Conservation (phyloP, 192 early-diverging fungal species). For the Linnemannia zychae region DNA sequence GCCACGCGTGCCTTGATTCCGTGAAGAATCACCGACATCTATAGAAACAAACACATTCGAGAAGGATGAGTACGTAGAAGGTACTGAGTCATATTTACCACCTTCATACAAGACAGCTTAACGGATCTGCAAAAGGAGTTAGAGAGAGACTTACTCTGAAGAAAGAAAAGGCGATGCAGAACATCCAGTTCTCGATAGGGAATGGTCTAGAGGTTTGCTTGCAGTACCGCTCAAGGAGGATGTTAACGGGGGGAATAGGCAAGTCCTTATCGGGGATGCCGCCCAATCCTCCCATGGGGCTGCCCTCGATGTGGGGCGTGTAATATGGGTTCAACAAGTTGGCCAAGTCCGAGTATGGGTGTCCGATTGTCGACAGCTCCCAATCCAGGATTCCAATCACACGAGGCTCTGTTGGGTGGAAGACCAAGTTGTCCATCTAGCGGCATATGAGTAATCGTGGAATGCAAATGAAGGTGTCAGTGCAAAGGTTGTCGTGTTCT, state of each 20-base stretch:
- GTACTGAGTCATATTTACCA: not conserved
- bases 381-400: conserved; percentile 95
- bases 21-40: conserved; percentile 84
- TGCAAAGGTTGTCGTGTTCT: not conserved
- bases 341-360: conserved; percentile 92
- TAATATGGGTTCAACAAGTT: conserved; percentile 86
- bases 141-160: conserved; percentile 77
- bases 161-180: conserved; percentile 88
- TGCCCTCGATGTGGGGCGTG: conserved; percentile 49
- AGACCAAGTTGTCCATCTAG: conserved; percentile 63
- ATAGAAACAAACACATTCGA: conserved; percentile 5
- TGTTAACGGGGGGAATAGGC: conserved; percentile 74
- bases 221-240: conserved; percentile 84
- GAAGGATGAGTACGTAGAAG: not conserved
- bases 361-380: conserved; percentile 92
- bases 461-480: not conserved
- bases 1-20: conserved; percentile 92
- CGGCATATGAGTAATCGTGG: not conserved
- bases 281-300: conserved; percentile 59
- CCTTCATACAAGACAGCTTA: not conserved
- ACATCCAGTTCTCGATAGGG: conserved; percentile 85
- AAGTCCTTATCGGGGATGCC: conserved; percentile 53
- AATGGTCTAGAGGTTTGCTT: conserved; percentile 66
- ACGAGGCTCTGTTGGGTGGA: conserved; percentile 78
- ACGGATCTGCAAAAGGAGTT: conserved; percentile 1